phyloP scores from a whole-genome alignment of 441 rosid genomes.

The Erysimum cheiri region DNA sequence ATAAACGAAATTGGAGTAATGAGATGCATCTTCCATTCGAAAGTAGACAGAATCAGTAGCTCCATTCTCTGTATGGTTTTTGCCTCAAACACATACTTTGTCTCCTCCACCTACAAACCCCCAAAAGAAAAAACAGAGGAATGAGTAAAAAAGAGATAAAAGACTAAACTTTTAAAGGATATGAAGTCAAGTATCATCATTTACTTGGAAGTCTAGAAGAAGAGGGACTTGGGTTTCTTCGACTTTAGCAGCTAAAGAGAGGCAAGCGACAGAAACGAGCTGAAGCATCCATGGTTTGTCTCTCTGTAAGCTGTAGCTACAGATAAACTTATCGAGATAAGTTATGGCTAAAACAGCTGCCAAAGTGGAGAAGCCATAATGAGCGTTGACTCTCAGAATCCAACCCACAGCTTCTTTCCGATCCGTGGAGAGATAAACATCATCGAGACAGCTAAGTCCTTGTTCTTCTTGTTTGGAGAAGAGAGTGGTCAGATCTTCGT shows the following conservation, averaged over 20 bases:
- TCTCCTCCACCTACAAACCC: constrained; percentile 66
- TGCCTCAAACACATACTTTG: constrained; percentile 77
- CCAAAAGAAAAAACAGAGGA: constrained; percentile 11
- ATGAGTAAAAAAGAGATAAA: constrained; percentile 23
- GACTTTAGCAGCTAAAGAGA: constrained; percentile 91
- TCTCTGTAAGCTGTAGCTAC: constrained; percentile 49
- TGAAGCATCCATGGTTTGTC: constrained; percentile 95
- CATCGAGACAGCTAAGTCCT: constrained; percentile 33
- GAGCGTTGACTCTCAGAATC: constrained; percentile 61
- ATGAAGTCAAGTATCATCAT: constrained; percentile 4
- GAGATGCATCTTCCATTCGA: constrained; percentile 93
- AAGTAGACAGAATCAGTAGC: constrained; percentile 77
- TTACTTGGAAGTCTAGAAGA: constrained; percentile 84
- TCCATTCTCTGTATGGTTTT: constrained; percentile 94
- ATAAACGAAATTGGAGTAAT: constrained; percentile 85
- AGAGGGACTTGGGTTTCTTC: constrained; percentile 92
- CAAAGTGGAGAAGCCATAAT: constrained; percentile 68
- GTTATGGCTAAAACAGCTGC: constrained; percentile 73
- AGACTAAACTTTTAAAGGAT: neutral
- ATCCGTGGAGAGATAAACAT: constrained; percentile 41
- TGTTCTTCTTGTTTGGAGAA: constrained; percentile 67
- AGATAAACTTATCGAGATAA: constrained; percentile 80
- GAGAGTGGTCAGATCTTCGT: constrained; percentile 70
- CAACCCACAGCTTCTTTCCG: constrained; percentile 62
- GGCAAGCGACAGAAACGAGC: constrained; percentile 81